These are phyloP conservation scores for Neurospora terricola DNA, from an alignment of 495 filamentous ascomycete genomes.

Conservation along the genomic window DNA sequence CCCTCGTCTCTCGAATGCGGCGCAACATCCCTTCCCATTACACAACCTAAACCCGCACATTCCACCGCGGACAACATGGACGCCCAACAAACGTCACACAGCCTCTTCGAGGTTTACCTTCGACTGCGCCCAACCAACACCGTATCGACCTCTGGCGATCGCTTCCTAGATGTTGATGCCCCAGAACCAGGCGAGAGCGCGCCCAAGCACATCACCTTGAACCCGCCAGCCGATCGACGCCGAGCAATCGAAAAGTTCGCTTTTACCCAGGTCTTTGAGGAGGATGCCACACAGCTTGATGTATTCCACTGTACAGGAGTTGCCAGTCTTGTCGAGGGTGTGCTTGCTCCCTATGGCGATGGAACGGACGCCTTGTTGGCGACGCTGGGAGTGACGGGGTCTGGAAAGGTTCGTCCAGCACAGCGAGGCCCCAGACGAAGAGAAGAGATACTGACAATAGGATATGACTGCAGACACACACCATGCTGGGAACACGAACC, in stretches of 20 bases:
- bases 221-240: conserved; percentile 73
- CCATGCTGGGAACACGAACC: conserved; percentile 81
- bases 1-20: background rate
- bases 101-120: conserved; percentile 85
- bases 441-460: conserved; percentile 16
- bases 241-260: conserved; percentile 87
- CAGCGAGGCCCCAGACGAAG: background rate
- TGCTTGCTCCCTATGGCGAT: conserved; percentile 57
- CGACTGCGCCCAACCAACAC: conserved; percentile 58
- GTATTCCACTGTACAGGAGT: conserved; percentile 78
- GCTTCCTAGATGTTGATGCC: conserved; percentile 69
- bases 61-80: background rate
- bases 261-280: conserved; percentile 89
- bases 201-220: conserved; percentile 78
- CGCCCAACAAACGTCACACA: conserved; percentile 13
- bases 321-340: conserved; percentile 64
- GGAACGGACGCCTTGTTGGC: conserved; percentile 84
- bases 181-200: conserved; percentile 34
- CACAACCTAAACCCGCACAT: background rate
- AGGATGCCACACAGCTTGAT: conserved; percentile 72
- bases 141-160: conserved; percentile 35
- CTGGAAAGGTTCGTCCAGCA: conserved; percentile 65
- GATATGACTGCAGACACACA: conserved; percentile 62
- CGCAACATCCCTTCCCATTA: background rate
- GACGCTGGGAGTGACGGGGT: conserved; percentile 89